Base-by-base conservation (phyloP, 139 green algal species). In the Chlorella vulgaris region DNA sequence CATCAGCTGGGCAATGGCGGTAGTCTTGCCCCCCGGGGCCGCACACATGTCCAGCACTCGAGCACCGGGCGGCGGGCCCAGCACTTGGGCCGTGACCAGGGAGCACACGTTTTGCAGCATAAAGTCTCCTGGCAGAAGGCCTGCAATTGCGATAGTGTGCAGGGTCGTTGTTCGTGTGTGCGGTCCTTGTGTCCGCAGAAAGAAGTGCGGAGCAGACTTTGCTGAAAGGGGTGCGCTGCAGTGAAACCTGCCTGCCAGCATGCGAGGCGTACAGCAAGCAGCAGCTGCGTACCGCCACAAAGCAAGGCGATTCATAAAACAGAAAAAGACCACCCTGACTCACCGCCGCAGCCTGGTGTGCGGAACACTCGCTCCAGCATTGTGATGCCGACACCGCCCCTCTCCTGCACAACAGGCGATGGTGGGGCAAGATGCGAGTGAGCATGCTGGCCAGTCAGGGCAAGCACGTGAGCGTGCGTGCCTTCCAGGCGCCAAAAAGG, bases 1-100 rank as follows among this genome's bases (percentile, higher is more conserved):
- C 95, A 99, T 98, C 22, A 95, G 85, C 81, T 93, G 77, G 21
- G 94, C 96, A 36, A 99, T 69, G 55, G 95, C 89, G 4, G 94
- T 98, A 61, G 93, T 93, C 83, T 99, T 99, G 55, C 96, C 95
- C 13, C 94, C 95, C 8, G 95, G 95, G 5, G 95, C 93, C 0
- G 95, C 96, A 55, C 96, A 99, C 96, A 99, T 88, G 51, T 83
- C 70, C 33, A 98, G 88, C 19, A 92, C 95, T 22, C 86, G 66
- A 2, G 90, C 89, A 4, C 81, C 80, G 2, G 86, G 82, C 19
- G 33, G 33, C 6, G 78, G 68, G 7, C 43, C 80, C 36, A 91
- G 75, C 69, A 87, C 91, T 4, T 81, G 60, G 1, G 91, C 91
- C 1, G 89, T 81, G 28, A 91, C 68, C 42, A 94, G 74, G 61